Base-by-base conservation (phyloP, 352 stramenopile species). In the Pythium biforme region DNA sequence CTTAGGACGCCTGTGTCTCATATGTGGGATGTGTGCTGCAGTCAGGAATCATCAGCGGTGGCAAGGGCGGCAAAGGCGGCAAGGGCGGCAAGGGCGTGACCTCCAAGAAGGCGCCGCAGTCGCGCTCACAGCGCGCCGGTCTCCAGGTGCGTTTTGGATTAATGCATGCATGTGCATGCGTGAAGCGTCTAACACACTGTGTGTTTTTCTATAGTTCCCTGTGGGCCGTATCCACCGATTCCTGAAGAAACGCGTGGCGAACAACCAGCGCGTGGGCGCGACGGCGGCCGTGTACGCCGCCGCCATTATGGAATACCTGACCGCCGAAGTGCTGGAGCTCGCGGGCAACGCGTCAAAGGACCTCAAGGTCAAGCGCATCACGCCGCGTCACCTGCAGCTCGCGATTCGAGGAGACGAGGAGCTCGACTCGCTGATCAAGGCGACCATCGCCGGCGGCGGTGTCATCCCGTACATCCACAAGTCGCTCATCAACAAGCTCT, bases 381-480 rank as follows among this genome's bases (percentile, higher is more conserved):
- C 97, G 58, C 98, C 98, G 49, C 88, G 98, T 56, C 98, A 99
- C 78, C 84, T 99, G 68, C 97, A 99, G 76, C 90, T 99, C 19
- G 98, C 98, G 59, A 99, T 99, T 81, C 94, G 98, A 73, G 97
- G 97, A 91, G 98, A 99, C 69, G 97, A 99, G 82, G 98, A 99
- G 81, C 88, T 99, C 46, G 97, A 99, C 62, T 75, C 72, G 62
- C 76, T 99, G 53, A 99, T 99, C 79, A 99, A 99, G 87, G 98
- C 97, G 31, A 99, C 98, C 52, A 99, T 99, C 83, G 97, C 98
- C 22, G 97, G 97, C 66, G 98, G 98, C 70, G 98, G 98, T 90
- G 98, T 99, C 57, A 99, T 99, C 71, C 98, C 98, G 33, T 94
- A 99, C 83, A 99, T 99, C 76, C 98, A 99, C 94, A 99, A 99